A percentile compares a stretch with the other conserved stretches of the same genome.
Conservation (phyloP, 1,139 yeast species). For the Scheffersomyces illinoinensis region DNA sequence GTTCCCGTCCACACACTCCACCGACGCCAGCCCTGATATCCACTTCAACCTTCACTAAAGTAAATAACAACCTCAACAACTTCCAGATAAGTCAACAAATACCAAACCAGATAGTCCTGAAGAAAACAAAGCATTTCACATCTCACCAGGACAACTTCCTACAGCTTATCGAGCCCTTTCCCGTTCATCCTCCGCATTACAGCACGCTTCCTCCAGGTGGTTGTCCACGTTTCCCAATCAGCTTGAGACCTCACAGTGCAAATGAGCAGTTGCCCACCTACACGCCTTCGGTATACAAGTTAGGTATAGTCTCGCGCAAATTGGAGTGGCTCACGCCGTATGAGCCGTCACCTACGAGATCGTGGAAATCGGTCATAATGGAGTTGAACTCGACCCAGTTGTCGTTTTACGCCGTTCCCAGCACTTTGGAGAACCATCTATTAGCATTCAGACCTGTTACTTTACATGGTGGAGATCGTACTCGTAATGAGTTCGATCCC, state of each 20-base stretch:
- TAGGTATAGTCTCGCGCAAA: slow-evolving; percentile 55
- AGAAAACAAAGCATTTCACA: neutral
- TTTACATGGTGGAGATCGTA: slow-evolving; percentile 9
- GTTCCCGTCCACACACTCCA: neutral
- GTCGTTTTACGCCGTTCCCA: slow-evolving; percentile 55
- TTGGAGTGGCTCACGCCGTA: slow-evolving; percentile 69
- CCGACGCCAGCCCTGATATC: neutral
- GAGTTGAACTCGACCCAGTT: slow-evolving; percentile 77
- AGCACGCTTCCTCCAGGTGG: slow-evolving; percentile 48
- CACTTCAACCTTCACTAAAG: neutral
- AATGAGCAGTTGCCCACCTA: slow-evolving; percentile 48
- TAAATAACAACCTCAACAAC: neutral
- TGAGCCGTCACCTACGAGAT: slow-evolving; percentile 57
- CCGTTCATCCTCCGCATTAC: slow-evolving; percentile 53
- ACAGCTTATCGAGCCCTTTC: slow-evolving; percentile 49
- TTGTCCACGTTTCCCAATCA: slow-evolving; percentile 53
- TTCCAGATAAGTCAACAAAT: neutral
- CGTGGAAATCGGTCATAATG: slow-evolving; percentile 64
- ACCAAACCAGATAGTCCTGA: neutral
- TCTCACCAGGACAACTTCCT: slow-evolving; percentile 20
- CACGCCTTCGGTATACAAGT: slow-evolving; percentile 57
- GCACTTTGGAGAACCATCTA: slow-evolving; percentile 31
- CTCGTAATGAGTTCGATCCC: slow-evolving; percentile 15
- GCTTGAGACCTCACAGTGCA: slow-evolving; percentile 11
- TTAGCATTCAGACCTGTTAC: slow-evolving; percentile 18